Percentiles rank a stretch among this genome's conserved stretches.
These are phyloP conservation scores for Escallonia rubra DNA, from an alignment of 129 eudicot species.

Conservation along the genomic window DNA sequence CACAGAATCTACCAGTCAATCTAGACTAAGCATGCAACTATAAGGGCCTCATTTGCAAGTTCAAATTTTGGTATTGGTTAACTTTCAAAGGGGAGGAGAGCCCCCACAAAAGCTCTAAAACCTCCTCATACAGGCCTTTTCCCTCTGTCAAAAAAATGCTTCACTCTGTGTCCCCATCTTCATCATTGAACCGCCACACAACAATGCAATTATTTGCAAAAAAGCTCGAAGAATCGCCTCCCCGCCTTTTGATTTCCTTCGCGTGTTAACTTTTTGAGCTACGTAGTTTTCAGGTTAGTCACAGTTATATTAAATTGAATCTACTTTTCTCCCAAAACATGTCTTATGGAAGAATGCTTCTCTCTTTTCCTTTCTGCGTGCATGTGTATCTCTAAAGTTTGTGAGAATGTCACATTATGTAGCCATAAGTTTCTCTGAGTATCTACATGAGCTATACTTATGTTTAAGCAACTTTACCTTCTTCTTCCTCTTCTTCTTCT, in stretches of 20 bases:
- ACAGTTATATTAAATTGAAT: background rate
- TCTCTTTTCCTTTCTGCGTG: too few species aligned
- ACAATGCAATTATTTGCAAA: background rate
- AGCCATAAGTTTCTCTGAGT: too few species aligned
- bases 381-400: too few species aligned
- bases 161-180: background rate
- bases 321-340: too few species aligned
- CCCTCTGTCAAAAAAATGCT: background rate
- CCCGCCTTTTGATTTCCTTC: background rate
- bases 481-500: too few species aligned
- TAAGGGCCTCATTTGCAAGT: background rate
- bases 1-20: conserved; percentile 14
- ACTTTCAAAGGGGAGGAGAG: background rate
- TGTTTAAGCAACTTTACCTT: too few species aligned
- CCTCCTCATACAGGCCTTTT: too few species aligned
- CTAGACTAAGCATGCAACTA: conserved; percentile 1
- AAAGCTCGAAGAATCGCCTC: background rate
- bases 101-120: too few species aligned
- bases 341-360: too few species aligned
- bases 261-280: background rate
- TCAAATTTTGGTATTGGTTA: background rate
- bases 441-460: too few species aligned
- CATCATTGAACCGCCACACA: background rate
- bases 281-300: background rate
- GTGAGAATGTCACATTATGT: too few species aligned